Evolutionary conservation across 2,329 filamentous ascomycete species (phyloP).

Genomic region (Dactylellina haptotyla): DNA sequence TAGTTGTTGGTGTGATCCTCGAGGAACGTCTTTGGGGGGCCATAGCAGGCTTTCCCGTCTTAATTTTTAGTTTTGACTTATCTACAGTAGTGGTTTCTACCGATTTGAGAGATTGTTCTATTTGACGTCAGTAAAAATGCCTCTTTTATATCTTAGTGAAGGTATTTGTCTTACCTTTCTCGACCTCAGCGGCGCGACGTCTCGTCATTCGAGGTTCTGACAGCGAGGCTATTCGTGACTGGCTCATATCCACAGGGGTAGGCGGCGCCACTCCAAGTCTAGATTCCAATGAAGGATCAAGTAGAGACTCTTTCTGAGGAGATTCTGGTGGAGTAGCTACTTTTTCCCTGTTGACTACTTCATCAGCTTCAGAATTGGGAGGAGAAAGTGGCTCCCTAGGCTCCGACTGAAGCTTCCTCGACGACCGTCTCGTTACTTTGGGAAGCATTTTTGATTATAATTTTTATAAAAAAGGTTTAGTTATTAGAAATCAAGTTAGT

Average conservation of each 20-base stretch:
- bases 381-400: too few species aligned
- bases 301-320: background rate
- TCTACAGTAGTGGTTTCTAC: background rate
- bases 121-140: too few species aligned
- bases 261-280: background rate
- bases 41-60: background rate
- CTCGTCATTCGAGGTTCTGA: constrained; percentile 7
- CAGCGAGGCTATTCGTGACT: background rate
- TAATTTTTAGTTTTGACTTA: too few species aligned
- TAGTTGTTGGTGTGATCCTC: background rate
- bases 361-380: too few species aligned
- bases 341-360: too few species aligned
- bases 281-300: background rate
- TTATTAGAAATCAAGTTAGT: too few species aligned
- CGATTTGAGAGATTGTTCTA: background rate
- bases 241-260: background rate
- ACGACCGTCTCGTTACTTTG: too few species aligned
- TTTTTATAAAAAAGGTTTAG: too few species aligned
- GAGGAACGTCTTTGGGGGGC: background rate
- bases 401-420: too few species aligned
- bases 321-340: background rate
- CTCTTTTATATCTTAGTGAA: too few species aligned
- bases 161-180: too few species aligned
- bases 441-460: too few species aligned
- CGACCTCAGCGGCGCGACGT: background rate